A percentile compares a stretch with the other conserved stretches of the same genome.
These are phyloP conservation scores for Ophiocordyceps robertsii DNA, from an alignment of 2,329 filamentous ascomycete species.

Conservation along the genomic window DNA sequence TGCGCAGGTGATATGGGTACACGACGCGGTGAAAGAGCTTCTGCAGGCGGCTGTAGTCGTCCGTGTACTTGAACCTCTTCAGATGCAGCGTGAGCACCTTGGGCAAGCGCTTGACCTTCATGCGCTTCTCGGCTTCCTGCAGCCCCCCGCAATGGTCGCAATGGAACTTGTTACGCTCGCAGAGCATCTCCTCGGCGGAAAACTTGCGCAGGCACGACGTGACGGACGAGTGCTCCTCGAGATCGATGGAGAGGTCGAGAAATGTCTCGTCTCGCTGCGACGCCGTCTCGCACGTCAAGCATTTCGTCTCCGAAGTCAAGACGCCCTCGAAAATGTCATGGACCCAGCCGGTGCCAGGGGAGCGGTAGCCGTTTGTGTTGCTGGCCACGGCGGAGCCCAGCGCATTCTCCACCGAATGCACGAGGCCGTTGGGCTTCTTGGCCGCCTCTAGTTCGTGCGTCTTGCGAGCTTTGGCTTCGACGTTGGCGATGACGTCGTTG, in stretches of 20 bases:
- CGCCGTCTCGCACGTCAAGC: constrained; percentile 87
- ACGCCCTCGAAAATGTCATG: constrained; percentile 95
- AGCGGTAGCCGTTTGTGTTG: constrained; percentile 30
- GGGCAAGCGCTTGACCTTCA: constrained; percentile 95
- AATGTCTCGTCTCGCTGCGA: constrained; percentile 95
- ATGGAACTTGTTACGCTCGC: constrained; percentile 96
- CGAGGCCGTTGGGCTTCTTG: constrained; percentile 27
- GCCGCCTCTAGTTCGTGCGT: constrained; percentile 36
- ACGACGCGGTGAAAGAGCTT: constrained; percentile 96
- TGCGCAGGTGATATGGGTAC: constrained; percentile 88
- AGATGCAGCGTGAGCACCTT: constrained; percentile 85
- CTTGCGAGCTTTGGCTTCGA: constrained; percentile 72
- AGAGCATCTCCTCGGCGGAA: constrained; percentile 96
- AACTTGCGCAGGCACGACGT: constrained; percentile 93
- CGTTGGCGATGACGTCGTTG: constrained; percentile 91
- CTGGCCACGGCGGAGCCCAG: constrained; percentile 19
- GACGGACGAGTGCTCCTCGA: constrained; percentile 90
- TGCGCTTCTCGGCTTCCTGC: constrained; percentile 95
- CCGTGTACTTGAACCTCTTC: constrained; percentile 97
- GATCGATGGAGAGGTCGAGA: constrained; percentile 86
- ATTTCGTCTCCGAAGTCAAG: constrained; percentile 90
- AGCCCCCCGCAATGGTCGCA: constrained; percentile 94
- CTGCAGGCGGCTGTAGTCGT: constrained; percentile 83
- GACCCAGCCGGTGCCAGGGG: constrained; percentile 71
- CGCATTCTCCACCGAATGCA: constrained; percentile 34